These are phyloP conservation scores for Clarireedia homoeocarpa DNA, from an alignment of 2,329 filamentous ascomycete species.

Conservation along the genomic window DNA sequence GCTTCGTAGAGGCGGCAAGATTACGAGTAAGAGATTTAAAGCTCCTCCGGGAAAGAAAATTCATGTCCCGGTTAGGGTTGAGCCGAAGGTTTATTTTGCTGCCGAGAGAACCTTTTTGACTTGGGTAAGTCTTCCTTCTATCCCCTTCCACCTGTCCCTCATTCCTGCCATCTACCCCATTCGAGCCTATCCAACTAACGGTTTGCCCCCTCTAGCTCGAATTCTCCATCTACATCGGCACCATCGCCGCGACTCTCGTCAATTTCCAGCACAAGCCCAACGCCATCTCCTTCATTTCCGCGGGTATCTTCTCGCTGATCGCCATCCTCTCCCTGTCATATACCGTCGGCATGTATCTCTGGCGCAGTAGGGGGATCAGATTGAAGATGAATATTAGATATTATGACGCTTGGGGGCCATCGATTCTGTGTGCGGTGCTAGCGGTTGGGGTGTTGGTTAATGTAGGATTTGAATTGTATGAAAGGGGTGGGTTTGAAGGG, in stretches of 20 bases:
- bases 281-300: conserved; percentile 54
- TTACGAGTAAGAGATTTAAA: conserved; percentile 56
- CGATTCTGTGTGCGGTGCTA: conserved; percentile 63
- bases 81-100: conserved; percentile 96
- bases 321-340: conserved; percentile 76
- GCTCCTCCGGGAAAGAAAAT: conserved; percentile 83
- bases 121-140: conserved; percentile 53
- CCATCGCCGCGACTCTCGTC: conserved; percentile 74
- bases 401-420: conserved; percentile 85
- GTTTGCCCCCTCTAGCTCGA: conserved; percentile 55
- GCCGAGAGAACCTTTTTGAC: conserved; percentile 92
- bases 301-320: conserved; percentile 74
- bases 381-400: conserved; percentile 79
- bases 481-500: conserved; percentile 32
- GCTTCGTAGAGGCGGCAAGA: conserved; percentile 42
- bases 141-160: conserved; percentile 3
- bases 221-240: conserved; percentile 89
- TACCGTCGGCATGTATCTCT: conserved; percentile 75
- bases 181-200: background rate
- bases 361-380: conserved; percentile 79
- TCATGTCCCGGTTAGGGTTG: conserved; percentile 89
- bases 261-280: conserved; percentile 64
- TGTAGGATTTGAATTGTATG: conserved; percentile 69
- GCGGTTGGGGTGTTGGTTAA: conserved; percentile 70
- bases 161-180: conserved; percentile 14